Base-by-base conservation (phyloP, 2,329 filamentous ascomycete species). In the Pseudogymnoascus sp. region DNA sequence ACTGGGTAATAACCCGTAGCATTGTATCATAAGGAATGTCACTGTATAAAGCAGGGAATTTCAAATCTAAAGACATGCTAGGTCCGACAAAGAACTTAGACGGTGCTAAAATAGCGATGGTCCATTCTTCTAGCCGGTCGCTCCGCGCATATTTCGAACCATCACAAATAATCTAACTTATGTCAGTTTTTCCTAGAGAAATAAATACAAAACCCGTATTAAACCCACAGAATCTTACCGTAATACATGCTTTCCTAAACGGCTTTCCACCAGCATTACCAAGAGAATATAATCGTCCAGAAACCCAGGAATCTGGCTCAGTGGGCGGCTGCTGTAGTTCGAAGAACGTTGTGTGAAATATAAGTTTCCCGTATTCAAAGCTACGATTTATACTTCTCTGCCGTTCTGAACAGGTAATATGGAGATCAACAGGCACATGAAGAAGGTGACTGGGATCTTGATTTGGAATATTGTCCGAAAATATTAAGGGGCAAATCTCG, bases 271-370 rank as follows among this genome's bases (percentile, higher is more conserved):
- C 2, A 2, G 6, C 2, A 50, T 50, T 10, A 2, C 8, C 1
- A 7, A 50, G 11, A 28, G 43, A 50, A 50, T 50, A 83, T 79
- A 60, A 78, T 79, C 31, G 73, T 74, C 70, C 69, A 72, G 59
- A 70, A 69, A 60, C 73, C 72, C 4, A 90, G 78, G 70, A 91
- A 90, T 12, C 79, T 78, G 12, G 87, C 88, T n/a, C 5, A 5
- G 24, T 28, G 12, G 14, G 24, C 14, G 22, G 28, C 12, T 16
- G 12, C 1, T 16, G 7, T 50, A 50, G 12, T 28, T 50, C 12
- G 24, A 28, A 50, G 24, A 50, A 50, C 2, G 43, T 50, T 1
- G 43, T 50, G 43, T 50, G 43, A 28, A 50, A 50, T n/a, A 2
- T 28, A 50, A 28, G 24, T 26, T 11, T 3, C 12, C 5, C 3